phyloP scores from a whole-genome alignment of 164 flowering plant species.

The Tetracentron sinense region DNA sequence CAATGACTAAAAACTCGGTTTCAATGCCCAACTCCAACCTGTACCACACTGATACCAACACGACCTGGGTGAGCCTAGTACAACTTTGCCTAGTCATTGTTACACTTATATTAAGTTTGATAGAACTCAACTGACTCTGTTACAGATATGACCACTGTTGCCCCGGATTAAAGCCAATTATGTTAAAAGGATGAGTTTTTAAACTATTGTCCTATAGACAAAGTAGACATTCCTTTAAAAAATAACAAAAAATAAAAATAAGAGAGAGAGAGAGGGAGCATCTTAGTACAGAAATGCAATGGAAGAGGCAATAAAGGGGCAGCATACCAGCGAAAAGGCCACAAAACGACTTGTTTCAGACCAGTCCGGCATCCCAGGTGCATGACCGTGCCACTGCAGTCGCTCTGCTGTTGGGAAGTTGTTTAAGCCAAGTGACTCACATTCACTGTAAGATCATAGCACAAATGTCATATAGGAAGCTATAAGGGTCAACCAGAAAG shows the following conservation, averaged over 20 bases:
- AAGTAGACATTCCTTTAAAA: not conserved
- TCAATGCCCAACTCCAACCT: no score
- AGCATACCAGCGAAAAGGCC: conserved; percentile 75
- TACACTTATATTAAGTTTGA: no score
- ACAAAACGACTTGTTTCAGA: conserved; percentile 83
- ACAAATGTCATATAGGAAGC: no score
- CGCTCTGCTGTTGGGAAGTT: conserved; percentile 86
- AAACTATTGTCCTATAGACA: not conserved
- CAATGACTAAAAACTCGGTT: not conserved
- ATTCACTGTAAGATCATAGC: conserved; percentile 49
- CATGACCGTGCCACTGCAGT: conserved; percentile 86
- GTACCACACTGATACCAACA: not conserved
- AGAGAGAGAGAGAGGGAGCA: no score
- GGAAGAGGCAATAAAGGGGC: not conserved
- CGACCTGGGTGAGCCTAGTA: not conserved
- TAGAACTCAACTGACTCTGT: no score
- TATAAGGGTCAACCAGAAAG: no score
- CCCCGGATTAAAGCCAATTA: not conserved
- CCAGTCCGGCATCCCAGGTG: conserved; percentile 79
- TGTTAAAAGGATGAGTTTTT: not conserved
- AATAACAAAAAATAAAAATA: no score
- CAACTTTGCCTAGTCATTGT: not conserved
- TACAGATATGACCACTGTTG: not conserved
- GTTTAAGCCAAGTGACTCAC: conserved; percentile 78
- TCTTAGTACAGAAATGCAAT: not conserved